These are phyloP conservation scores for Raphanus sativus DNA, from an alignment of 345 rosid species.

Conservation along the genomic window DNA sequence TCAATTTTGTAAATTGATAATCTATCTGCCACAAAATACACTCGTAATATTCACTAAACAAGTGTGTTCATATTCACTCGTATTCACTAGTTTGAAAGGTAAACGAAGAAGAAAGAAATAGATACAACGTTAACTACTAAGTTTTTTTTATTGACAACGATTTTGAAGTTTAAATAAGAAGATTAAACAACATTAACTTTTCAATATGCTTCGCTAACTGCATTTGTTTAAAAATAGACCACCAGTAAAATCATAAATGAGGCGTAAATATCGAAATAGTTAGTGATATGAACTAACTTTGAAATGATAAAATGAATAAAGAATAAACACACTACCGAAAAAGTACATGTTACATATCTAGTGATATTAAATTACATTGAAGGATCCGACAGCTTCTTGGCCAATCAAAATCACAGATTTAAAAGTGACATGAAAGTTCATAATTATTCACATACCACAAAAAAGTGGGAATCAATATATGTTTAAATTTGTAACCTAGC, in stretches of 20 bases:
- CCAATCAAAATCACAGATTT: constrained; percentile 28
- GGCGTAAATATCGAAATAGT: not conserved
- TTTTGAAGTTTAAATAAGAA: not conserved
- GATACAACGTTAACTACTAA: not conserved
- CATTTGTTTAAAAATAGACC: not conserved
- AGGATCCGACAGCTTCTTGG: constrained; percentile 27
- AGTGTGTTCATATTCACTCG: not conserved
- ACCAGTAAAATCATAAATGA: constrained; percentile 22
- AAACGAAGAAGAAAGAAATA: not conserved
- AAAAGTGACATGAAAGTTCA: constrained; percentile 27
- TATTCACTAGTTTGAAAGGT: not conserved
- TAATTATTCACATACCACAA: constrained; percentile 14
- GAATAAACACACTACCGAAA: not conserved
- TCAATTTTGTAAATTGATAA: not conserved
- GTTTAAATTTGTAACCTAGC: constrained; percentile 33
- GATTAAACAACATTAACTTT: not conserved
- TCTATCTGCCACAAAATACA: not conserved
- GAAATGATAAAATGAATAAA: not conserved
- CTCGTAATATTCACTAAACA: not conserved
- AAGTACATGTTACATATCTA: constrained; percentile 2
- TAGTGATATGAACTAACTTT: not conserved
- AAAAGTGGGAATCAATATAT: constrained; percentile 12
- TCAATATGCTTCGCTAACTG: not conserved
- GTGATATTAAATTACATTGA: constrained; percentile 7
- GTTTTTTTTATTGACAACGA: too few relatives aligned